Conservation (phyloP, 2,329 filamentous ascomycete genomes). For the Polychaeton citri region DNA sequence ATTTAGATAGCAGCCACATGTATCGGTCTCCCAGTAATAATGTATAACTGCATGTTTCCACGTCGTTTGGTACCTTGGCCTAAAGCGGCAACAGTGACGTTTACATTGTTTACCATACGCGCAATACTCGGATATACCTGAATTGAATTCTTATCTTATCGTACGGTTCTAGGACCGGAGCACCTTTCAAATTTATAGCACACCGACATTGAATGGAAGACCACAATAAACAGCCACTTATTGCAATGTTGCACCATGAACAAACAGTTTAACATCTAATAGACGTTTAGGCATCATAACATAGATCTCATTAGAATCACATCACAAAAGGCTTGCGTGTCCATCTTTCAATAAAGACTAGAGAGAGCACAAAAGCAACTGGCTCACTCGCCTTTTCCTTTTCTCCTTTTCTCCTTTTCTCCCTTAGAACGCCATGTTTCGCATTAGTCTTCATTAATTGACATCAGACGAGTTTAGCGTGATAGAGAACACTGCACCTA, state of each 20-base stretch:
- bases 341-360: not conserved
- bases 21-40: too few relatives aligned
- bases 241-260: not conserved
- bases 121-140: not conserved
- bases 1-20: too few relatives aligned
- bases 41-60: not conserved
- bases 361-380: not conserved
- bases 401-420: not conserved
- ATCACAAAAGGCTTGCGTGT: not conserved
- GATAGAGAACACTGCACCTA: conserved; percentile 23
- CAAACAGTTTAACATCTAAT: not conserved
- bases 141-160: not conserved
- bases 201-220: not conserved
- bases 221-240: not conserved
- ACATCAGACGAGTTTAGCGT: not conserved
- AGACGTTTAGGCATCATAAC: not conserved
- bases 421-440: not conserved
- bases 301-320: not conserved
- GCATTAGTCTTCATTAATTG: too few relatives aligned
- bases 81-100: not conserved
- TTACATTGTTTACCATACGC: not conserved
- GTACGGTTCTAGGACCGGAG: not conserved
- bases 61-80: not conserved
- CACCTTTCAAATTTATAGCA: not conserved
- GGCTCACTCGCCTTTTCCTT: not conserved